These are phyloP conservation scores for Blastosporella zonata DNA, from an alignment of 1,284 basidiomycete genomes.

Conservation along the genomic window DNA sequence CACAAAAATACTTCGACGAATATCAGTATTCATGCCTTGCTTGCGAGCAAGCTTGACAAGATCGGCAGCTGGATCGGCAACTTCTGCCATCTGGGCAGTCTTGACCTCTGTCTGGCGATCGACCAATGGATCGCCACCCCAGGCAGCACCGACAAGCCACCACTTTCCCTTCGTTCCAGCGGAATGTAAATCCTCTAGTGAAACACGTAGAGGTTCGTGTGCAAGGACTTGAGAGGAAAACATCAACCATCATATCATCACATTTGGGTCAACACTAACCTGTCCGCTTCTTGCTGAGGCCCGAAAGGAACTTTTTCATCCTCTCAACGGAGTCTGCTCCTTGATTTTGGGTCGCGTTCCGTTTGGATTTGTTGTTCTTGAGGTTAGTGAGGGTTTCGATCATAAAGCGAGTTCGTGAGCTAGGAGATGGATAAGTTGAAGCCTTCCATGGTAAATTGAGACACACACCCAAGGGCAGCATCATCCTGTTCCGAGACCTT, in stretches of 20 bases:
- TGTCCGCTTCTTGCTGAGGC: constrained; percentile 74
- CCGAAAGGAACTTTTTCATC: constrained; percentile 82
- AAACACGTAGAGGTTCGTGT: constrained; percentile 82
- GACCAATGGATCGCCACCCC: constrained; percentile 88
- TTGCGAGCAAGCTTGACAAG: constrained; percentile 81
- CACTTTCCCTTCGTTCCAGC: constrained; percentile 92
- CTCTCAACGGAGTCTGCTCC: constrained; percentile 73
- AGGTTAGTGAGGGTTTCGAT: constrained; percentile 86
- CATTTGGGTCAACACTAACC: constrained; percentile 41
- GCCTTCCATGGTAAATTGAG: background rate
- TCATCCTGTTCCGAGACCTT: constrained; percentile 60
- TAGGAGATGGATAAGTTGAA: constrained; percentile 25
- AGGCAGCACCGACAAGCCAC: constrained; percentile 98
- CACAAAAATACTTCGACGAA: constrained; percentile 87
- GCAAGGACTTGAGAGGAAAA: constrained; percentile 54
- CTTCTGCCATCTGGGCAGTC: constrained; percentile 21
- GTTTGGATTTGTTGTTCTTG: constrained; percentile 87
- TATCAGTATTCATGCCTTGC: constrained; percentile 99
- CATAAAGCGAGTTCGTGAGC: constrained; percentile 89
- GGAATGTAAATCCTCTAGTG: constrained; percentile 80
- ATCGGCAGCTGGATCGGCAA: constrained; percentile 38
- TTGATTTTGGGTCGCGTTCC: constrained; percentile 55
- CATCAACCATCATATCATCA: background rate
- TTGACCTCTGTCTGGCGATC: constrained; percentile 50
- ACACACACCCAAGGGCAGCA: constrained; percentile 53